Evolutionary conservation across 257 asterid species (phyloP), one percentile per base, ranked within the genome.

Genomic region (Solanum chmielewskii): DNA sequence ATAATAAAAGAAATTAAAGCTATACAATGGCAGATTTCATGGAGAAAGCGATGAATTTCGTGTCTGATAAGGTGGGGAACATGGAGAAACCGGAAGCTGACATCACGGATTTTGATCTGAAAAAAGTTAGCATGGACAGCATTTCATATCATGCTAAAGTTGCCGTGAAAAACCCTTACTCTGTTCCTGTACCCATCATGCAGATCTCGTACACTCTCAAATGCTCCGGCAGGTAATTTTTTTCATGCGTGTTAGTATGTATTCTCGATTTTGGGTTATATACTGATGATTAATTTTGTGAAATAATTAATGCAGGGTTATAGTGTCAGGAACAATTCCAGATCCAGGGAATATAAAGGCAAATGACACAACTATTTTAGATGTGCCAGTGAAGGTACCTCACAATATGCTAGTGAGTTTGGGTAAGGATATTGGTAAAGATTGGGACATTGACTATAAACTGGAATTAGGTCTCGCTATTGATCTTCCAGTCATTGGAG

Each of bases 341-440:
- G 99, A 96, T 29, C 99, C 98, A 1, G 99, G 99, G 4, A 95
- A 95, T 13, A 83, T 96, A 88, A 92, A 93, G 84, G 99, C 91
- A 23, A 78, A 89, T 16, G 96, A 92, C 5, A 91, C 87, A 16
- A 96, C 98, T 8, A 25, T 89, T 66, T 27, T 96, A 78, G 93
- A 92, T 12, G 97, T 94, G 41, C 87, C 41, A 13, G 87, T 92
- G 56, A 93, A 92, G 88, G 97, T 95, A 76, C 90, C 98, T 25
- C 95, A 95, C 92, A 92, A 88, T 70, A 92, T 92, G 88, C 15
- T 94, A 87, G 86, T 88, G 90, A 96, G 94, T 83, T 91, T 96
- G 90, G 91, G 90, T 4, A 95, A 90, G 89, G 98, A 96, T 87
- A 87, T 96, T 27, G 94, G 93, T 3, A 89, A 91, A 20, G 98